phyloP scores from a whole-genome alignment of 176 grass and related monocot species.

The Pharus latifolius region DNA sequence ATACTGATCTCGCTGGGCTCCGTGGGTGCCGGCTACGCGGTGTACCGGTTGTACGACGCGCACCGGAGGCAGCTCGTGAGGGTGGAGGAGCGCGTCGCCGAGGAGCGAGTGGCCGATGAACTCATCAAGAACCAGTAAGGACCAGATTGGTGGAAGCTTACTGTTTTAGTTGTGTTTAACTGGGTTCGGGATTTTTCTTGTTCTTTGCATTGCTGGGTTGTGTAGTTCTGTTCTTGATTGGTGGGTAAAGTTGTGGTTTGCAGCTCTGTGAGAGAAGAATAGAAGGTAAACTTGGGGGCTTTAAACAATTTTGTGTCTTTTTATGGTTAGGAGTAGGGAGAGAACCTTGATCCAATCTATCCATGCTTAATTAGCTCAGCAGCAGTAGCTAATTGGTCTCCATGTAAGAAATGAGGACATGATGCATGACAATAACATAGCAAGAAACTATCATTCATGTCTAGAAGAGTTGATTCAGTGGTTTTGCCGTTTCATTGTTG shows the following conservation, averaged over 20 bases:
- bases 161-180: background rate
- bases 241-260: background rate
- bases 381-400: background rate
- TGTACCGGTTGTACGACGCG: conserved; percentile 32
- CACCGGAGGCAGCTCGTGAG: conserved; percentile 25
- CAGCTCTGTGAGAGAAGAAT: background rate
- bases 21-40: conserved; percentile 29
- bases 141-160: background rate
- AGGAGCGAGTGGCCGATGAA: conserved; percentile 32
- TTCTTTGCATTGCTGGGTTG: background rate
- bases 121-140: conserved; percentile 36
- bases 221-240: background rate
- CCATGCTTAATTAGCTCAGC: background rate
- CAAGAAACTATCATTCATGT: background rate
- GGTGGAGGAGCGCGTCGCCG: conserved; percentile 26
- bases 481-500: background rate
- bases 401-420: background rate
- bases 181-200: background rate
- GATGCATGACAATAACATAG: background rate
- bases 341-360: background rate
- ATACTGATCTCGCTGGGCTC: conserved; percentile 29
- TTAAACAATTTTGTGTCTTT: background rate
- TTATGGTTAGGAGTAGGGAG: background rate
- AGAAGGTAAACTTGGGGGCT: background rate
- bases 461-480: background rate